A percentile compares a stretch with the other conserved stretches of the same genome.
phyloP scores from a whole-genome alignment of 83 land plant species.

The Larix sibirica region DNA sequence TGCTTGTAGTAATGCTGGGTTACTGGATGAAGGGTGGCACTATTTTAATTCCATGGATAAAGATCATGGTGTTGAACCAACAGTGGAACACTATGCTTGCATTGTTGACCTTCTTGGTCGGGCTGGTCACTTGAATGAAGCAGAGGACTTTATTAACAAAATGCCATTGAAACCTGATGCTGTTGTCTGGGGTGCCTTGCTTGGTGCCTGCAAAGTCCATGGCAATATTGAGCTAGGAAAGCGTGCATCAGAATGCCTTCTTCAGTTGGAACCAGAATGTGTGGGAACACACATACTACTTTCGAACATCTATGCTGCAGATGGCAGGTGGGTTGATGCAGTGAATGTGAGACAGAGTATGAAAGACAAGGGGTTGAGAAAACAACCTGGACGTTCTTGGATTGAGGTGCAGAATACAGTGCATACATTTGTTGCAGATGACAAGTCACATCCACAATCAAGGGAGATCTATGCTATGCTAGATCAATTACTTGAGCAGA shows the following conservation, averaged over 20 bases:
- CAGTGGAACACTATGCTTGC: conserved; percentile 57
- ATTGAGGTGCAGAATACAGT: conserved; percentile 41
- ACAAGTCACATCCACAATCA: conserved; percentile 41
- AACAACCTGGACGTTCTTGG: conserved; percentile 64
- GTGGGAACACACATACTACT: conserved; percentile 49
- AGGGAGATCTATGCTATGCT: conserved; percentile 50
- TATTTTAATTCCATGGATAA: conserved; percentile 45
- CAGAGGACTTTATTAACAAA: conserved; percentile 35
- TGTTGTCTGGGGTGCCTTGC: conserved; percentile 56
- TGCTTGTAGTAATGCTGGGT: conserved; percentile 65
- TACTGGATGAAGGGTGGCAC: conserved; percentile 40
- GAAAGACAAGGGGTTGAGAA: conserved; percentile 35
- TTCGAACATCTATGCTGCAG: conserved; percentile 34
- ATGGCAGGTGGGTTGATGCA: conserved; percentile 42
- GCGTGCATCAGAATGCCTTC: conserved; percentile 37
- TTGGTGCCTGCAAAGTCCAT: conserved; percentile 55
- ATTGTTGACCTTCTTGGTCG: conserved; percentile 61
- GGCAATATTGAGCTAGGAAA: conserved; percentile 48
- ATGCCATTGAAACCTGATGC: conserved; percentile 52
- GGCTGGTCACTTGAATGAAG: conserved; percentile 45
- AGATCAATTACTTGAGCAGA: conserved; percentile 25
- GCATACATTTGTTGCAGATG: conserved; percentile 45
- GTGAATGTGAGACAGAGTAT: conserved; percentile 43
- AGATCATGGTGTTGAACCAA: conserved; percentile 33
- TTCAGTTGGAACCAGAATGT: conserved; percentile 51